Evolutionary conservation across 1,139 yeast species (phyloP).

Genomic region (Candida sanyaensis): DNA sequence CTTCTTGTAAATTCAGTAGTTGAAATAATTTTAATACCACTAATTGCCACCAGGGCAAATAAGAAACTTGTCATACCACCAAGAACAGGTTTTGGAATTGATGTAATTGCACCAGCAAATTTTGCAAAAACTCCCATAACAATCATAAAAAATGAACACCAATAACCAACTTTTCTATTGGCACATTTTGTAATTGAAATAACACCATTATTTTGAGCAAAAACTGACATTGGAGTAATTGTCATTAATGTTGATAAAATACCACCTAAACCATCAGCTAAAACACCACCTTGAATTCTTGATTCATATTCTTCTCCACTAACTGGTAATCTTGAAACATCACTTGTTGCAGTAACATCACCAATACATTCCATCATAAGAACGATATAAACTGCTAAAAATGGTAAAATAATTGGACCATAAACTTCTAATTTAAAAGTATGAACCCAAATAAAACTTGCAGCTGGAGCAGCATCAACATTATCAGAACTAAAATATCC

Average conservation of each 20-base stretch:
- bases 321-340: conserved; percentile 80
- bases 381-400: conserved; percentile 77
- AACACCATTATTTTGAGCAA: conserved; percentile 94
- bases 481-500: conserved; percentile 63
- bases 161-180: conserved; percentile 79
- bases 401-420: conserved; percentile 83
- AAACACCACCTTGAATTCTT: conserved; percentile 87
- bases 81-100: conserved; percentile 81
- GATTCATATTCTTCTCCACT: conserved; percentile 81
- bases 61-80: conserved; percentile 94
- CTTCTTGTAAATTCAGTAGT: conserved; percentile 79
- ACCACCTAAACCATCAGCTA: conserved; percentile 80
- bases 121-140: conserved; percentile 87
- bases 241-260: conserved; percentile 72
- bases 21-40: conserved; percentile 81
- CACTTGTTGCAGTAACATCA: conserved; percentile 90
- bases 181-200: conserved; percentile 91
- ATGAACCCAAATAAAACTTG: conserved; percentile 83
- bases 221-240: conserved; percentile 81
- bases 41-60: conserved; percentile 85
- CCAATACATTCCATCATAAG: conserved; percentile 92
- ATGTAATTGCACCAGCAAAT: conserved; percentile 84
- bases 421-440: conserved; percentile 75
- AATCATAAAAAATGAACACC: conserved; percentile 82
- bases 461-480: conserved; percentile 77